These are phyloP conservation scores for Daedaleopsis sinensis DNA, from an alignment of 768 basidiomycete genomes.

Conservation along the genomic window DNA sequence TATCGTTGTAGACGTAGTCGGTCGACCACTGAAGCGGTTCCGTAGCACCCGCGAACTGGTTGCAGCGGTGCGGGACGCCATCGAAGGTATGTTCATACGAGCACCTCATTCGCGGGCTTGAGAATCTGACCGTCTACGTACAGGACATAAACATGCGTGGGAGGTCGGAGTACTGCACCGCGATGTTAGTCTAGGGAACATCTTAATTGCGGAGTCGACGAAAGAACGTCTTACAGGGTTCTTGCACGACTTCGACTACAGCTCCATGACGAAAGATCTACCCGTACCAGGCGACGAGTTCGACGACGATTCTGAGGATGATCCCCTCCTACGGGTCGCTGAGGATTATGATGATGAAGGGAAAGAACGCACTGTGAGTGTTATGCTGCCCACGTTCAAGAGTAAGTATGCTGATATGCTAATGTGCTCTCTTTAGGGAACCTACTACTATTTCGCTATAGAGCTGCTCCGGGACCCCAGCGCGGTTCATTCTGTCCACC, in stretches of 20 bases:
- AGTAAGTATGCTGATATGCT: no score
- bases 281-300: background rate
- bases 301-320: background rate
- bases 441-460: slow-evolving; percentile 5
- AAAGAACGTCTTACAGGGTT: slow-evolving; percentile 2
- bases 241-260: slow-evolving; percentile 14
- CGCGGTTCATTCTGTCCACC: background rate
- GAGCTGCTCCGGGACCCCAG: background rate
- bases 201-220: slow-evolving; percentile 12
- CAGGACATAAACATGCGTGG: slow-evolving; percentile 13
- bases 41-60: slow-evolving; percentile 12
- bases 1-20: slow-evolving; percentile 11
- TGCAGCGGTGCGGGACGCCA: slow-evolving; percentile 12
- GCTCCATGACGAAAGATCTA: background rate
- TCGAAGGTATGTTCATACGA: slow-evolving; percentile 14
- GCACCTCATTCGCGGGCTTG: background rate
- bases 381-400: background rate
- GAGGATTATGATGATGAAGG: background rate
- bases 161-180: slow-evolving; percentile 15
- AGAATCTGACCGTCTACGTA: background rate
- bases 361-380: background rate
- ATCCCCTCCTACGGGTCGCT: background rate
- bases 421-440: background rate
- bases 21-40: slow-evolving; percentile 8
- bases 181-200: slow-evolving; percentile 21